Conservation (phyloP, 352 stramenopile species). For the Pythium chondricola region DNA sequence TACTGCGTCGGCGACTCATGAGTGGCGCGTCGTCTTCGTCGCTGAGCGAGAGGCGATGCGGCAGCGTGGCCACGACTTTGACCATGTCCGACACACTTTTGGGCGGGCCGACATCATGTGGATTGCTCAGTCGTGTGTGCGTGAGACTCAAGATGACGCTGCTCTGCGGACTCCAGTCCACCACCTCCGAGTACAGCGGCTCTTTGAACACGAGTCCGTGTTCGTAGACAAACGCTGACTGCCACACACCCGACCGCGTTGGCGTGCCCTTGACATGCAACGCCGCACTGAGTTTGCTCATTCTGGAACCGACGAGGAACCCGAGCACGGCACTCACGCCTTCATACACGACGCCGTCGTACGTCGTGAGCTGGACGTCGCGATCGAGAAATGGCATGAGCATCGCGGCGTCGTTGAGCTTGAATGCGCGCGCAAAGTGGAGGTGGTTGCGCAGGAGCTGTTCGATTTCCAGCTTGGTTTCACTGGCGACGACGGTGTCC, state of each 20-base stretch:
- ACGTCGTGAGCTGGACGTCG: conserved; percentile 43
- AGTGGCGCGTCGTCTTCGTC: conserved; percentile 13
- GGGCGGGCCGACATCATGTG: neutral
- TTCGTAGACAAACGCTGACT: conserved; percentile 74
- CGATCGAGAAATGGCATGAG: conserved; percentile 60
- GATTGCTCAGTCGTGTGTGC: conserved; percentile 12
- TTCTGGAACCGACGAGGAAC: conserved; percentile 57
- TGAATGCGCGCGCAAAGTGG: conserved; percentile 60
- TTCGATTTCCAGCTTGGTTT: conserved; percentile 27
- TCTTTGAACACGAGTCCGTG: conserved; percentile 66
- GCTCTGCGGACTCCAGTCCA: conserved; percentile 53
- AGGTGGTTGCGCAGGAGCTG: conserved; percentile 51
- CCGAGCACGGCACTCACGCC: conserved; percentile 63
- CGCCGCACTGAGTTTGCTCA: conserved; percentile 63
- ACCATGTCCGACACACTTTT: conserved; percentile 11
- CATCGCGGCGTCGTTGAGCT: conserved; percentile 65
- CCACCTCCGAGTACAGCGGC: conserved; percentile 55
- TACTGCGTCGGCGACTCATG: neutral
- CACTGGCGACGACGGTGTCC: neutral
- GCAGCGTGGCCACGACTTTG: conserved; percentile 11
- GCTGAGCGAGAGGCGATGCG: conserved; percentile 9
- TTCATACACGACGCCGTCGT: conserved; percentile 35
- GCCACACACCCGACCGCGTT: conserved; percentile 33
- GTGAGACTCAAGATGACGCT: conserved; percentile 6
- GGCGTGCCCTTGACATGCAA: conserved; percentile 58